These are phyloP conservation scores for Collybiopsis luxurians DNA, from an alignment of 768 basidiomycete genomes.

Conservation along the genomic window DNA sequence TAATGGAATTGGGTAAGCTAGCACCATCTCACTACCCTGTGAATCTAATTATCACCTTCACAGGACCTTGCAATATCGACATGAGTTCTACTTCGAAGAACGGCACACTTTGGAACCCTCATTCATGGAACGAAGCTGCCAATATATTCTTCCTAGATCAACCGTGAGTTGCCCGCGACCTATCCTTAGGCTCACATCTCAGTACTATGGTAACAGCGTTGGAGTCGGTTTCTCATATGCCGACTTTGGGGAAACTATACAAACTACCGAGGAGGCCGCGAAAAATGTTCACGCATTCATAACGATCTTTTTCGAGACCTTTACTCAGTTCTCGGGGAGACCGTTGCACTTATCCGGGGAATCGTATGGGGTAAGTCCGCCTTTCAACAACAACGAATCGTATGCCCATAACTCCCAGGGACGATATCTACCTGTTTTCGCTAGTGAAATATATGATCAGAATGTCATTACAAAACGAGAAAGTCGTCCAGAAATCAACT, in stretches of 20 bases:
- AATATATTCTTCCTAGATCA: constrained; percentile 76
- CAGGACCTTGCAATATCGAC: constrained; percentile 32
- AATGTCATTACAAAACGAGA: constrained; percentile 57
- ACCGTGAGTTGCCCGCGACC: constrained; percentile 28
- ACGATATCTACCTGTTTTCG: constrained; percentile 72
- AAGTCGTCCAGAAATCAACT: constrained; percentile 55
- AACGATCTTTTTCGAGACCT: constrained; percentile 77
- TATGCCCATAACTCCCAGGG: constrained; percentile 36
- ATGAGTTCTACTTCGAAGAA: constrained; percentile 46
- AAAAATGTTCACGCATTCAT: constrained; percentile 74
- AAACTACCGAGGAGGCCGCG: constrained; percentile 79
- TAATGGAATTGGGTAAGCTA: constrained; percentile 69
- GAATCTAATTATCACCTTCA: neutral
- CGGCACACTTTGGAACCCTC: constrained; percentile 61
- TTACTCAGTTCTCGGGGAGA: constrained; percentile 66
- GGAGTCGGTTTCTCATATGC: constrained; percentile 74
- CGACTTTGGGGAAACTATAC: constrained; percentile 64
- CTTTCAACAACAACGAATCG: neutral
- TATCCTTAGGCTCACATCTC: neutral
- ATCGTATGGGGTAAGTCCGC: constrained; percentile 60
- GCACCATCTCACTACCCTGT: neutral
- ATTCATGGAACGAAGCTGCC: constrained; percentile 63
- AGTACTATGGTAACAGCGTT: constrained; percentile 24
- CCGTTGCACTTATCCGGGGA: constrained; percentile 64
- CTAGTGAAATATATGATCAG: constrained; percentile 72